These are phyloP conservation scores for Pelargonium fulgidum DNA, from an alignment of 441 rosid genomes.

Conservation along the genomic window DNA sequence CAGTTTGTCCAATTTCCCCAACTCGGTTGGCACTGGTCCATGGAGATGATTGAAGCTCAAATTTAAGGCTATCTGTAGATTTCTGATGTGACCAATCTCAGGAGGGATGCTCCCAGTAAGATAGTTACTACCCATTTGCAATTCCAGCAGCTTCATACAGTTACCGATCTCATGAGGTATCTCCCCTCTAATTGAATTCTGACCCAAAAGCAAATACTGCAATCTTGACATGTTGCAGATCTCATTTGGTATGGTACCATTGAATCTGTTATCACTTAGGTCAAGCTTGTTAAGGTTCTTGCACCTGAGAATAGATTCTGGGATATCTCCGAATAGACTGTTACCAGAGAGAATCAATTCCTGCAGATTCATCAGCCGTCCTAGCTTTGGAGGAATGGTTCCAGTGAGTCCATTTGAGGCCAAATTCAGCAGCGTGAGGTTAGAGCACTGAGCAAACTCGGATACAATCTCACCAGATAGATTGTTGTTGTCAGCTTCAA, in stretches of 20 bases:
- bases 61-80: constrained; percentile 82
- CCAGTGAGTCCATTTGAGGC: constrained; percentile 82
- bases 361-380: constrained; percentile 69
- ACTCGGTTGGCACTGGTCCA: constrained; percentile 66
- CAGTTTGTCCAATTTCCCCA: constrained; percentile 87
- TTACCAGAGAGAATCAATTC: constrained; percentile 86
- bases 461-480: constrained; percentile 76
- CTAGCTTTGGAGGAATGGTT: constrained; percentile 54
- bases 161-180: constrained; percentile 88
- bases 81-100: constrained; percentile 78
- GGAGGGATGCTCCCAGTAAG: constrained; percentile 81
- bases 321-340: constrained; percentile 68
- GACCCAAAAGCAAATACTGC: constrained; percentile 73
- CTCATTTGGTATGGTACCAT: constrained; percentile 65
- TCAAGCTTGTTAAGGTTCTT: constrained; percentile 91
- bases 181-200: constrained; percentile 75
- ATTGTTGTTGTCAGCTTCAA: constrained; percentile 76
- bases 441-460: constrained; percentile 67
- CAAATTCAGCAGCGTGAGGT: constrained; percentile 74
- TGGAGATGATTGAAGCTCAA: constrained; percentile 87
- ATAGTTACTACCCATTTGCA: constrained; percentile 71
- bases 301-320: constrained; percentile 56
- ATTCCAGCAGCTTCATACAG: constrained; percentile 68
- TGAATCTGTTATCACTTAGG: constrained; percentile 69
- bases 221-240: constrained; percentile 73